Evolutionary conservation across 2,329 filamentous ascomycete species (phyloP), one percentile per base, ranked within the genome.

Genomic region (Diaporthe nobilis): DNA sequence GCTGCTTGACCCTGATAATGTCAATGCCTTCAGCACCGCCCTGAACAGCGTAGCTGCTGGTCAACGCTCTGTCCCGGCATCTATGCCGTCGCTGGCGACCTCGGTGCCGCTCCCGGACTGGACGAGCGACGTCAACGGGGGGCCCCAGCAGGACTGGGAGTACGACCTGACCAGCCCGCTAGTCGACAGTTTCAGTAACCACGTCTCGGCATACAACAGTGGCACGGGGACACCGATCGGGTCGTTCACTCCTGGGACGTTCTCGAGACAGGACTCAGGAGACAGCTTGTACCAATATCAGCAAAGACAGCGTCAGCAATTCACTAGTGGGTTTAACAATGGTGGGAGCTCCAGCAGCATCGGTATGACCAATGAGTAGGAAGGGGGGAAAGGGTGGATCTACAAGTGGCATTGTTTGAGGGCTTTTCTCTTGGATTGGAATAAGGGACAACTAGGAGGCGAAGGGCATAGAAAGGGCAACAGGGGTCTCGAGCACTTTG

Each of bases 91-190:
- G 22, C 49, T 77, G 55, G 51, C 57, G 20, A 73, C 73, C 28
- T 63, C 68, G 28, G 55, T 63, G 12, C 60, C 61, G 15, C 28
- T 72, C 15, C 42, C 72, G 25, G 47, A 71, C 15, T 77, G 75
- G 75, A 65, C 67, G 13, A 65, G 47, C 55, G 74, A 71, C 55
- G 63, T 73, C 10, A 39, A 68, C 22, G 67, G 70, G 17, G 65
- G 61, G 9, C 25, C 71, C 34, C 65, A 74, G 61, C 68, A 63
- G 61, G 75, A 77, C 70, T 77, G 75, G 75, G 73, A 74, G 22
- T 77, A 77, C 42, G 75, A 77, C 31, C 55, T 77, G 28, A 75
- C 73, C 22, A 77, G 75, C 31, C 75, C 75, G 31, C 51, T 71
- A 5, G 53, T 75, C 10, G 75, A 77, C 28, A 70, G 73, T 34